These are phyloP conservation scores for Cyclotella cryptica DNA, from an alignment of 108 stramenopile genomes.

Conservation along the genomic window DNA sequence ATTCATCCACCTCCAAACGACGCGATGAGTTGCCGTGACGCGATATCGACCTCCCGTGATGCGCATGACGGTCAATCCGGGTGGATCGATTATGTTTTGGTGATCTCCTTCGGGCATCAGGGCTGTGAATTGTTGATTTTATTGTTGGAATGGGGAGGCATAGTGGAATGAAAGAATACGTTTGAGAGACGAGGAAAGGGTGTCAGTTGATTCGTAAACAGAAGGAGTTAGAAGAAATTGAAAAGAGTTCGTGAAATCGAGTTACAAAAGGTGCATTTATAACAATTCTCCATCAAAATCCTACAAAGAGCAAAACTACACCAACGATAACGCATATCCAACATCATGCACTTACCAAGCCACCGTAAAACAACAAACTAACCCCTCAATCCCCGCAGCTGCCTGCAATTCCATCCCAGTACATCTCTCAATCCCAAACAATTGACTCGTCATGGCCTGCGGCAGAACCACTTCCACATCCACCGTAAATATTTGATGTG, in stretches of 20 bases:
- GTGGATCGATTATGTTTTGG: conserved; percentile 87
- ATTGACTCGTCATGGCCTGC: conserved; percentile 82
- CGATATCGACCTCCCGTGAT: conserved; percentile 90
- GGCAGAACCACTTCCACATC: conserved; percentile 91
- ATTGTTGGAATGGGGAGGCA: no score
- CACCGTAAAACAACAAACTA: conserved; percentile 82
- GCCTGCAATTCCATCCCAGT: conserved; percentile 90
- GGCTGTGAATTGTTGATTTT: conserved; percentile 36
- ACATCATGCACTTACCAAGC: conserved; percentile 56
- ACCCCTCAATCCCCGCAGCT: conserved; percentile 78
- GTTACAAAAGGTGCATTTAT: no score
- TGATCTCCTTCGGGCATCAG: conserved; percentile 92
- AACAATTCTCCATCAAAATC: no score
- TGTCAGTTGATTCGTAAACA: no score
- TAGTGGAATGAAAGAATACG: no score
- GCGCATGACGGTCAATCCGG: conserved; percentile 91
- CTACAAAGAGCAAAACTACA: no score
- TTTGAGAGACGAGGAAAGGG: no score
- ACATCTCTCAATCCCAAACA: conserved; percentile 86
- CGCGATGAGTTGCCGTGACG: conserved; percentile 87
- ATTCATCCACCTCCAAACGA: conserved; percentile 92
- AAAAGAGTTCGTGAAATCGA: background rate
- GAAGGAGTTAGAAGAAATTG: background rate
- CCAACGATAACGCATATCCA: no score
- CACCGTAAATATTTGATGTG: conserved; percentile 81